phyloP scores from a whole-genome alignment of 2,329 filamentous ascomycete genomes.

The Aureobasidium sp. region DNA sequence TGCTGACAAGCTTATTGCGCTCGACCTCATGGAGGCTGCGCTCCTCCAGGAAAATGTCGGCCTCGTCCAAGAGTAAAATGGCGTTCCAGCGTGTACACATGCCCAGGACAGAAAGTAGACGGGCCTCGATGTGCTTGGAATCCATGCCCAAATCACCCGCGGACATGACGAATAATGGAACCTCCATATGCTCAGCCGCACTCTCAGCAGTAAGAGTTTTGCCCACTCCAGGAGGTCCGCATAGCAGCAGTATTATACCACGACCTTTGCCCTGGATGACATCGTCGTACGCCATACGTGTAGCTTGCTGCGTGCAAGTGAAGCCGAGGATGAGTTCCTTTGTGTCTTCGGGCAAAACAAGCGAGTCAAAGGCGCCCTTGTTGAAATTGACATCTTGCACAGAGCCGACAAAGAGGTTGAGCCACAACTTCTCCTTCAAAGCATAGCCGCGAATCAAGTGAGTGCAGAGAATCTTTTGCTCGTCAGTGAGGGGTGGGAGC shows the following conservation, averaged over 20 bases:
- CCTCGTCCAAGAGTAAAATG: conserved; percentile 46
- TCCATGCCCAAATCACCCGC: conserved; percentile 45
- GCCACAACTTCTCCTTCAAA: conserved; percentile 38
- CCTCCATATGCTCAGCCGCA: conserved; percentile 45
- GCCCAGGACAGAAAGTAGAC: conserved; percentile 40
- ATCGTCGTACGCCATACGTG: conserved; percentile 40
- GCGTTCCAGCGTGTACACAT: conserved; percentile 47
- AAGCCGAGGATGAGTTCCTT: conserved; percentile 45
- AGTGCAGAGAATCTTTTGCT: conserved; percentile 30
- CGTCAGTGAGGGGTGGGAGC: conserved; percentile 22
- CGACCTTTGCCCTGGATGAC: conserved; percentile 47
- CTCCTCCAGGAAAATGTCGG: conserved; percentile 38
- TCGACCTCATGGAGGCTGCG: conserved; percentile 35
- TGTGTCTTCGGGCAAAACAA: conserved; percentile 42
- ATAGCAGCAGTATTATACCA: conserved; percentile 46
- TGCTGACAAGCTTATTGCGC: conserved; percentile 41
- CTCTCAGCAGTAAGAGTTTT: conserved; percentile 48
- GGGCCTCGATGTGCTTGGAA: conserved; percentile 36
- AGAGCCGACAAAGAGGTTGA: conserved; percentile 35
- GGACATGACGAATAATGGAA: conserved; percentile 45
- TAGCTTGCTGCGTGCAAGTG: conserved; percentile 36
- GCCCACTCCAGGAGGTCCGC: conserved; percentile 47
- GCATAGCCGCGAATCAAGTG: conserved; percentile 30
- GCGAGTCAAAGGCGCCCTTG: conserved; percentile 38
- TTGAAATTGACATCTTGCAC: conserved; percentile 40